Evolutionary conservation across 345 rosid species (phyloP).

Genomic region (Acer campestre): DNA sequence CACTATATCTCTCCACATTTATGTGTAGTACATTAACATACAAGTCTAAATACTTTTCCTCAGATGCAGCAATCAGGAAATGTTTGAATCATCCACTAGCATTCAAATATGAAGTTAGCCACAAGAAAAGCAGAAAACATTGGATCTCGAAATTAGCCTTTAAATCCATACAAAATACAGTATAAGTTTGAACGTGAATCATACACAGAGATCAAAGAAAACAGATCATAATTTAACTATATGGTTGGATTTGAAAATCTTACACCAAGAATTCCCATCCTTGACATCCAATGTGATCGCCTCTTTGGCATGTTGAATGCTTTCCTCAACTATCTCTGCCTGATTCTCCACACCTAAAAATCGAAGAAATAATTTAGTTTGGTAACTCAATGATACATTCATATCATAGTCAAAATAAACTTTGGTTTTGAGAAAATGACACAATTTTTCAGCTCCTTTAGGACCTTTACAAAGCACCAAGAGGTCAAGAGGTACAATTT

Average conservation of each 20-base stretch:
- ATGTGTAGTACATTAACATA: not conserved
- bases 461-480: constrained; percentile 9
- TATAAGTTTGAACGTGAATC: not conserved
- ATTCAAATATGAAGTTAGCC: constrained; percentile 6
- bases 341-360: constrained; percentile 57
- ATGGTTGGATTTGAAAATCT: constrained; percentile 24
- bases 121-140: not conserved
- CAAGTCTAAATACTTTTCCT: not conserved
- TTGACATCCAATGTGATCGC: constrained; percentile 74
- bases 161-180: not conserved
- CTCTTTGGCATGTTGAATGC: constrained; percentile 74
- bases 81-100: not conserved
- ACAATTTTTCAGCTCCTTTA: not conserved
- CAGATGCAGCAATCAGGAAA: not conserved
- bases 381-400: constrained; percentile 12
- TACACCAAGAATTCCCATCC: constrained; percentile 86
- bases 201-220: not conserved
- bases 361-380: not conserved
- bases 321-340: constrained; percentile 57
- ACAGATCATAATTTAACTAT: not conserved
- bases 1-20: not conserved
- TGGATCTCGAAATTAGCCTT: not conserved
- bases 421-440: not conserved
- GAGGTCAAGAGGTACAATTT: not conserved
- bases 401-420: constrained; percentile 7